phyloP scores from a whole-genome alignment of 2,329 filamentous ascomycete species.

The Diatrype stigma region DNA sequence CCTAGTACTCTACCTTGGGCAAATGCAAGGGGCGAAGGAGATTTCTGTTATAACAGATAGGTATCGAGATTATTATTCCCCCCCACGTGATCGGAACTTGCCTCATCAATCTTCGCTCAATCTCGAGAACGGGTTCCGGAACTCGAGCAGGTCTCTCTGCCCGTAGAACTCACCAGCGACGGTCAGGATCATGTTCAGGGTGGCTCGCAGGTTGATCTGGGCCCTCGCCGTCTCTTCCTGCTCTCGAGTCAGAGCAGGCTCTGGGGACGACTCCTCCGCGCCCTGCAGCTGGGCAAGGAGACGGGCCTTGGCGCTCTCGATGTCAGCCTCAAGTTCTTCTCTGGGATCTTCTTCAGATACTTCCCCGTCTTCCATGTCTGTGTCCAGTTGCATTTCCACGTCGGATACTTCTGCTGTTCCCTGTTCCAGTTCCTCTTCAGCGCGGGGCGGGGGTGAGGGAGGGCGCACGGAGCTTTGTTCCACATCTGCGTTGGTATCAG shows the following conservation, averaged over 20 bases:
- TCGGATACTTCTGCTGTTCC: slow-evolving; percentile 33
- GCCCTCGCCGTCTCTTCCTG: slow-evolving; percentile 25
- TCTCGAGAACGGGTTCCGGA: slow-evolving; percentile 56
- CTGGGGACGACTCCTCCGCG: slow-evolving; percentile 3
- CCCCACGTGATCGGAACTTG: neutral
- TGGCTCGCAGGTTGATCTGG: slow-evolving; percentile 57
- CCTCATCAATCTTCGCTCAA: neutral
- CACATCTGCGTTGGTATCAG: neutral
- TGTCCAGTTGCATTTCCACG: slow-evolving; percentile 27
- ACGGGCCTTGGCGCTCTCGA: slow-evolving; percentile 45
- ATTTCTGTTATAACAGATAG: neutral
- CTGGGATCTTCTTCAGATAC: slow-evolving; percentile 26
- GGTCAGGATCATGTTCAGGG: slow-evolving; percentile 87
- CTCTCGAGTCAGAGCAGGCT: slow-evolving; percentile 23
- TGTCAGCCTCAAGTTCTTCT: slow-evolving; percentile 29
- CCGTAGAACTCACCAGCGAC: slow-evolving; percentile 86
- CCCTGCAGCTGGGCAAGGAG: slow-evolving; percentile 43
- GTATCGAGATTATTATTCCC: no score
- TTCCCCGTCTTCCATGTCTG: slow-evolving; percentile 35
- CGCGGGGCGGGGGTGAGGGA: slow-evolving; percentile 8
- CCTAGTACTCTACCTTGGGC: neutral
- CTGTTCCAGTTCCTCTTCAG: slow-evolving; percentile 31
- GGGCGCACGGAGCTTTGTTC: slow-evolving; percentile 14
- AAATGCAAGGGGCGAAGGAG: neutral
- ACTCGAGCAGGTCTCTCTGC: slow-evolving; percentile 78